Conservation (phyloP, 2,329 filamentous ascomycete genomes). For the Aspergillus novoparasiticus region DNA sequence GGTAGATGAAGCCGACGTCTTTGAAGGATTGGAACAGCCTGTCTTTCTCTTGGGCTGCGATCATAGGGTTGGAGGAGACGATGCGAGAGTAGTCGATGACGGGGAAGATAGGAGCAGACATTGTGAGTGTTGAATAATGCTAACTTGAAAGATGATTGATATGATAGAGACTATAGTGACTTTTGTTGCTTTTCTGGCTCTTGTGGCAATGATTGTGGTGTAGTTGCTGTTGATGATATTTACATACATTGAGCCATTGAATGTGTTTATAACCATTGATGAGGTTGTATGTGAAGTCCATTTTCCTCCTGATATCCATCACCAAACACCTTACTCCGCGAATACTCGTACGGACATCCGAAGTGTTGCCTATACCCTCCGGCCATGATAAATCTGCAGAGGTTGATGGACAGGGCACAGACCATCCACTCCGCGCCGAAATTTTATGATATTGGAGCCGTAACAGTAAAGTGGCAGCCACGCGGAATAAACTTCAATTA, state of each 20-base stretch:
- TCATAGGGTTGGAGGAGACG: background rate
- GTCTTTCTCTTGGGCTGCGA: constrained; percentile 1
- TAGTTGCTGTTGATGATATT: background rate
- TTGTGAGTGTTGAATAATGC: background rate
- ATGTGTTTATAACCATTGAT: background rate
- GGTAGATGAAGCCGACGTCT: constrained; percentile 12
- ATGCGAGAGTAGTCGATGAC: background rate
- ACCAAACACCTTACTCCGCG: background rate
- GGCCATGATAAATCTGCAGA: background rate
- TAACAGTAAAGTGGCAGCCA: background rate
- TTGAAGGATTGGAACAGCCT: constrained; percentile 9
- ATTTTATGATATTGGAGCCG: background rate
- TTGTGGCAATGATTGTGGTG: background rate
- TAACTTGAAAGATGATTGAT: background rate
- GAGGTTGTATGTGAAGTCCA: background rate
- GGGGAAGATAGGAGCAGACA: background rate
- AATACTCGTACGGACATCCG: background rate
- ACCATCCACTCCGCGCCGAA: background rate
- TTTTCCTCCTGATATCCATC: background rate
- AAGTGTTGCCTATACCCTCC: background rate
- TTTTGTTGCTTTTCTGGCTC: background rate
- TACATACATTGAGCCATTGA: background rate
- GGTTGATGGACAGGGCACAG: background rate
- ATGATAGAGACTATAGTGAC: background rate
- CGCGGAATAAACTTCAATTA: background rate